Conservation (phyloP, 805 yeast genomes). For the Metschnikowia continentalis region DNA sequence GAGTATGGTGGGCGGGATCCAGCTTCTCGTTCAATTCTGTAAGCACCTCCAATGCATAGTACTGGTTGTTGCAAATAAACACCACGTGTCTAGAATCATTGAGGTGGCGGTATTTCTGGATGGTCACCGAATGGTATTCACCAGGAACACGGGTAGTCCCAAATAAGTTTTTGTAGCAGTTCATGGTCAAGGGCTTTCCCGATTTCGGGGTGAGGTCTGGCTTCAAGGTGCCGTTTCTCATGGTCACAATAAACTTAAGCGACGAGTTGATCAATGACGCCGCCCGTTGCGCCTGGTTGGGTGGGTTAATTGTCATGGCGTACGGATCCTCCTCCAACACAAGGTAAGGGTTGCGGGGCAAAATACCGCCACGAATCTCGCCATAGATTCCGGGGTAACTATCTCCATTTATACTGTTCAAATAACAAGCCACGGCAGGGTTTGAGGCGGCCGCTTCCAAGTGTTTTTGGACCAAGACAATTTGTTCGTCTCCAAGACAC, state of each 20-base stretch:
- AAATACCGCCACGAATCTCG: constrained; percentile 58
- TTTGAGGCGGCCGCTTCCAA: constrained; percentile 42
- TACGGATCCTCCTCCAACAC: constrained; percentile 73
- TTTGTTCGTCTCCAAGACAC: constrained; percentile 41
- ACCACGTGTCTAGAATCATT: constrained; percentile 47
- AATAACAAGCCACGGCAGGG: constrained; percentile 41
- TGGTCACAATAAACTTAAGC: constrained; percentile 58
- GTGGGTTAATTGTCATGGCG: constrained; percentile 49
- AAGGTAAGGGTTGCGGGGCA: constrained; percentile 76
- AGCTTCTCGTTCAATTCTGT: constrained; percentile 18
- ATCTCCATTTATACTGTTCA: constrained; percentile 50
- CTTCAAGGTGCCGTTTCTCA: constrained; percentile 49
- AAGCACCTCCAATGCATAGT: constrained; percentile 47
- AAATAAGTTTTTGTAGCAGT: constrained; percentile 60
- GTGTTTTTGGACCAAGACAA: constrained; percentile 51
- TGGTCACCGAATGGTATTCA: constrained; percentile 31
- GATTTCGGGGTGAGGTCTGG: constrained; percentile 55
- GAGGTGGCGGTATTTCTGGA: constrained; percentile 28
- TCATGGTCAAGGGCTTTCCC: constrained; percentile 58
- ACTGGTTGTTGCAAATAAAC: constrained; percentile 47
- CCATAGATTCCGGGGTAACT: constrained; percentile 58
- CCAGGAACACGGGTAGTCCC: constrained; percentile 59
- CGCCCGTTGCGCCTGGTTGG: constrained; percentile 65
- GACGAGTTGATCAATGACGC: constrained; percentile 64
- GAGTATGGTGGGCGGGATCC: constrained; percentile 4